Percentiles rank a stretch among this genome's conserved stretches.
Evolutionary conservation across 345 rosid species (phyloP).

Genomic region (Eucalyptus coolabah): DNA sequence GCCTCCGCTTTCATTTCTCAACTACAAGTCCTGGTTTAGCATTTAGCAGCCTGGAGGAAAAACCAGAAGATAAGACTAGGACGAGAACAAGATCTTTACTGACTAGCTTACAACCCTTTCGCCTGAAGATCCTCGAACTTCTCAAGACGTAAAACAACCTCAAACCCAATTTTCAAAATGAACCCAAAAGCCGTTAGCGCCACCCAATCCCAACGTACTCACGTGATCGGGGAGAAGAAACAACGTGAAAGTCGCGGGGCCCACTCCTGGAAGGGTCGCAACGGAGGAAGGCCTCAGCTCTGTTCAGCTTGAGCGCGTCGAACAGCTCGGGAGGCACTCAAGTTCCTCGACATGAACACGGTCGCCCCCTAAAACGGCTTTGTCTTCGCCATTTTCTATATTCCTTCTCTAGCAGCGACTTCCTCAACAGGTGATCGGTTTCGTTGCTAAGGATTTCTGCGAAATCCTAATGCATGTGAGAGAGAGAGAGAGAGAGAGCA

Average conservation of each 20-base stretch:
- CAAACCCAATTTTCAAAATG: too few species aligned
- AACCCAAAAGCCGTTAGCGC: too few species aligned
- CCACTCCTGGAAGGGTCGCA: conserved; percentile 78
- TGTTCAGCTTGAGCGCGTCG: conserved; percentile 72
- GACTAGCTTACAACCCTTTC: conserved; percentile 27
- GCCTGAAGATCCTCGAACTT: too few species aligned
- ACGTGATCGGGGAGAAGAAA: conserved; percentile 69
- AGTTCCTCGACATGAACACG: conserved; percentile 72
- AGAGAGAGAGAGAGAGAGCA: too few species aligned
- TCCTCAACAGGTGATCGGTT: neutral
- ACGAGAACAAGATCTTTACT: conserved; percentile 18
- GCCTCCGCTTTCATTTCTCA: neutral
- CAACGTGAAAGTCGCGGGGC: conserved; percentile 60
- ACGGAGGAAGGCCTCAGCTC: conserved; percentile 74
- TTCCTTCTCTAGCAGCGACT: neutral
- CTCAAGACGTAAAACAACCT: too few species aligned
- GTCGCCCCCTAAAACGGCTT: conserved; percentile 54
- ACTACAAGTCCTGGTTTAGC: neutral
- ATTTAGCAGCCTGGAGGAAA: neutral
- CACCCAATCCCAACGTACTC: neutral
- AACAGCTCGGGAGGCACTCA: conserved; percentile 74
- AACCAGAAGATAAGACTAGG: neutral
- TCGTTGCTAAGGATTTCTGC: neutral
- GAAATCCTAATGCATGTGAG: neutral
- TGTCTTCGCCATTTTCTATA: conserved; percentile 25